Conservation (phyloP, 2,329 filamentous ascomycete genomes). For the Juglanconis oblonga region DNA sequence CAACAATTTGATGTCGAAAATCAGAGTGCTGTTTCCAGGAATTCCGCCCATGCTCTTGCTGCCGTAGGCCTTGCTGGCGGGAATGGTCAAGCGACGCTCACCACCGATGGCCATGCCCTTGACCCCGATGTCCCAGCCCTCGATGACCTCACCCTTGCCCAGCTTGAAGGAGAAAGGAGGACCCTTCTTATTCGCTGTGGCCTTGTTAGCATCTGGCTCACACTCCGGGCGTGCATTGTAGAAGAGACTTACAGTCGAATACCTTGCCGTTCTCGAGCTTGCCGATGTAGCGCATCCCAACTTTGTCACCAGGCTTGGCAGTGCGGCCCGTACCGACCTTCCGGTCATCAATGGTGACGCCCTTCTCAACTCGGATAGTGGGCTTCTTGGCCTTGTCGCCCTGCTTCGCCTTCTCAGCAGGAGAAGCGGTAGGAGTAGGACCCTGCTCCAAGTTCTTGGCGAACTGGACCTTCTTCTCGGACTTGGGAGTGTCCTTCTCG, state of each 20-base stretch:
- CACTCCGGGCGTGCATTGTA: background rate
- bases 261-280: constrained; percentile 93
- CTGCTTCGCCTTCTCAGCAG: constrained; percentile 40
- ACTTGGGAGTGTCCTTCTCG: constrained; percentile 55
- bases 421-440: constrained; percentile 80
- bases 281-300: constrained; percentile 96
- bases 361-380: constrained; percentile 73
- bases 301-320: constrained; percentile 85
- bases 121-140: constrained; percentile 96
- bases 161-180: constrained; percentile 97
- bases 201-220: constrained; percentile 18
- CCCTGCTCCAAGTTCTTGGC: constrained; percentile 98
- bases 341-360: constrained; percentile 93
- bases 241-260: constrained; percentile 72
- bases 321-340: constrained; percentile 81
- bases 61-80: constrained; percentile 84
- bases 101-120: constrained; percentile 89
- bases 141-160: constrained; percentile 93
- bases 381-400: constrained; percentile 41
- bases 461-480: constrained; percentile 96
- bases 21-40: constrained; percentile 83
- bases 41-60: constrained; percentile 80
- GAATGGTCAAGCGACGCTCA: constrained; percentile 90
- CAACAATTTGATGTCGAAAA: constrained; percentile 87
- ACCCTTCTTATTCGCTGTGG: constrained; percentile 92